Evolutionary conservation across 192 early-diverging fungal genomes (phyloP), one percentile per base, ranked within the genome.

Genomic region (Pilaira anomala): DNA sequence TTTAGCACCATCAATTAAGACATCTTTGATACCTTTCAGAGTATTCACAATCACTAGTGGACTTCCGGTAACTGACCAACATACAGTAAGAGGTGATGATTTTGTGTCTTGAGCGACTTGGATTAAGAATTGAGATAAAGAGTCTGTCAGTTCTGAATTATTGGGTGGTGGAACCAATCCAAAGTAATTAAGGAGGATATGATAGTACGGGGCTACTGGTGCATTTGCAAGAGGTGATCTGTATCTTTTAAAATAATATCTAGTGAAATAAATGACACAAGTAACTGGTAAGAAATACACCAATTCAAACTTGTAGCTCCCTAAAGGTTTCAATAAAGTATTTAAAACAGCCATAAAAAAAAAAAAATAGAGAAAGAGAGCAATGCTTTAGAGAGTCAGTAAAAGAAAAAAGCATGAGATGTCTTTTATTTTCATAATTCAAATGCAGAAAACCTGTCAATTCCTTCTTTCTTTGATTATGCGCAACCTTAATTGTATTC

Each of bases 11-110:
- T 69, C 54, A 26, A 69, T 59, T 16, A 75, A 42, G 3, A 75
- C 63, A 28, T 75, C 68, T 30, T 70, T 75, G 22, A 75, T 66
- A 4, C 65, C 65, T 26, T 67, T 62, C 9, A 73, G 21, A 6
- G 65, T 66, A 45, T 60, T 73, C 1, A 73, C 60, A 30, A 73
- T 55, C 1, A 73, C 71, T n/a, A 73, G 28, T 2, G 71, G 71
- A 22, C 45, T 67, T 4, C 61, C 71, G 0, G 50, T 36, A 12
- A 67, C 16, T 0, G 71, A 73, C 55, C 54, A 66, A 42, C 65
- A 67, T n/a, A 73, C 71, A 59, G 60, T 59, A 14, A 62, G 21
- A 8, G 71, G 65, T 2, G 22, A 42, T 42, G 59, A 54, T n/a
- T 41, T 16, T 0, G 51, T 19, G 30, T 66, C 60, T 51, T 63